Conservation (phyloP, 805 yeast species). For the Hanseniaspora taiwanica region DNA sequence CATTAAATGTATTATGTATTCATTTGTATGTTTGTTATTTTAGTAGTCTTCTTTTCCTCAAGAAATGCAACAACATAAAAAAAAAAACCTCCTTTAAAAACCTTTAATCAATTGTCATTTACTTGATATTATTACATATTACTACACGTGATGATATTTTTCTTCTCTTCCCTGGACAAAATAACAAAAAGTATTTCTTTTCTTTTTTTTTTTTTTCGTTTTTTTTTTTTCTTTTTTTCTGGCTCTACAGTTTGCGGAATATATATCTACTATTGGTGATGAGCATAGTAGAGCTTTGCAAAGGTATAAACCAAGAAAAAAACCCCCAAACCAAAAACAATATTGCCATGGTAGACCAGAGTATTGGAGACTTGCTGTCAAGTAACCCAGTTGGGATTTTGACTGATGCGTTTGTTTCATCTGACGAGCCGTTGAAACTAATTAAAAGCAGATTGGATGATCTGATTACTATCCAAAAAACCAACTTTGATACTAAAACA, state of each 20-base stretch:
- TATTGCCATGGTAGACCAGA: neutral
- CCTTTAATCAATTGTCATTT: no score
- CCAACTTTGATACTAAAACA: conserved; percentile 24
- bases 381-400: conserved; percentile 12
- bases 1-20: no score
- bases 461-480: conserved; percentile 29
- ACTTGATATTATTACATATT: no score
- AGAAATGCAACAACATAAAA: no score
- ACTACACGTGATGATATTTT: no score
- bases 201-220: neutral
- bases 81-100: no score
- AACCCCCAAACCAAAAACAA: neutral
- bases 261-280: no score
- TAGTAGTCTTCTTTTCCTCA: no score
- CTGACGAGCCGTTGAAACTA: conserved; percentile 14
- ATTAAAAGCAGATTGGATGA: conserved; percentile 47
- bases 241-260: neutral
- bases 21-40: no score
- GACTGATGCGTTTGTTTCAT: conserved; percentile 5
- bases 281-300: no score
- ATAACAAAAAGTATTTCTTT: no score
- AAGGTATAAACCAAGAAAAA: neutral
- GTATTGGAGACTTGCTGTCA: conserved; percentile 9
- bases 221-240: conserved; percentile 1
- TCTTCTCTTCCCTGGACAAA: no score